Percentiles rank a stretch among this genome's conserved stretches.
These are phyloP conservation scores for Fusarium annulatum DNA, from an alignment of 2,329 filamentous ascomycete genomes.

Conservation along the genomic window DNA sequence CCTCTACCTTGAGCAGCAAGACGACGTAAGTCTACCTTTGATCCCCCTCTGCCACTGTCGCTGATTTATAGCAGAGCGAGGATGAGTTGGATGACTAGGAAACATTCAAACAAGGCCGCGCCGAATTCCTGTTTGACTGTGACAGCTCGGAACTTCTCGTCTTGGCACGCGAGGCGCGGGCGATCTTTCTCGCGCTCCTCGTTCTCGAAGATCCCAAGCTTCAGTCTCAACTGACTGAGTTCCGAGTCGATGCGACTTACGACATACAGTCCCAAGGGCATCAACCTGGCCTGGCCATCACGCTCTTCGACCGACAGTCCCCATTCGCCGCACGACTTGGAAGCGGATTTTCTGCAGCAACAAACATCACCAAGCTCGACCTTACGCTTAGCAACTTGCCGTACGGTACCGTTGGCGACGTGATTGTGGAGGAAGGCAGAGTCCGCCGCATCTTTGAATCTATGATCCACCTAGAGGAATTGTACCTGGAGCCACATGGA, in stretches of 20 bases:
- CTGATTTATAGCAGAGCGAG: not conserved
- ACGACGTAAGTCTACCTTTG: not conserved
- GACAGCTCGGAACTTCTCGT: not conserved
- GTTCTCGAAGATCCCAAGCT: not conserved
- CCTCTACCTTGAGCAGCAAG: not conserved
- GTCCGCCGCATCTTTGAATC: not conserved
- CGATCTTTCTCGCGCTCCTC: rapidly evolving
- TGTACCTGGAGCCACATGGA: not conserved
- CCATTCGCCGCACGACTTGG: not conserved
- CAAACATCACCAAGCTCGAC: not conserved
- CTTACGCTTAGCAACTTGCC: not conserved
- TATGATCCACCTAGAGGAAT: not conserved
- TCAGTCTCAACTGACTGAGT: not conserved
- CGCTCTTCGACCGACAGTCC: not conserved
- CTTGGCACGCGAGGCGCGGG: not conserved
- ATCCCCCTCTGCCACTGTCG: not conserved
- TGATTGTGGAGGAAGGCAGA: not conserved
- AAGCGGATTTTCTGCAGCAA: not conserved
- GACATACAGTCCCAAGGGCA: rapidly evolving
- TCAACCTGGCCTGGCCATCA: not conserved
- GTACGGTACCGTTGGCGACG: rapidly evolving
- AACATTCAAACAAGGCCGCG: not conserved
- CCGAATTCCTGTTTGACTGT: not conserved
- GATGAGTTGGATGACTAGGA: not conserved
- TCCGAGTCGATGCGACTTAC: not conserved